phyloP scores from a whole-genome alignment of 768 basidiomycete species.

The Leucocoprinus sp. region DNA sequence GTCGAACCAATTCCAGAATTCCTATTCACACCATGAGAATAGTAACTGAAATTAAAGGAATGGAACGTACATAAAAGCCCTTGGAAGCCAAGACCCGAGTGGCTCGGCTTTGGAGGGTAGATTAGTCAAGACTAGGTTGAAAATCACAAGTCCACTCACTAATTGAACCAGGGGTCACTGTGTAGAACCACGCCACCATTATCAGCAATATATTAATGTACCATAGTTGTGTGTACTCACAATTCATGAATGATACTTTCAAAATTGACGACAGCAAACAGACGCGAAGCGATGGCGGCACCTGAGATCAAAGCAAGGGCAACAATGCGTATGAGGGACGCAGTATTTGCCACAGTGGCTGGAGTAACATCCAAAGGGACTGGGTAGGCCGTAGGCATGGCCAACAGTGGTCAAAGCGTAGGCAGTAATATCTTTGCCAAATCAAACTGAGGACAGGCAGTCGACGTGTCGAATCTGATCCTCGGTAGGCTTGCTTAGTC shows the following conservation, averaged over 20 bases:
- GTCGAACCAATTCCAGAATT: constrained; percentile 99
- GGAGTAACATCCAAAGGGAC: constrained; percentile 65
- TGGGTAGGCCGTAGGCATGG: constrained; percentile 68
- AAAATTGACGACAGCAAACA: constrained; percentile 96
- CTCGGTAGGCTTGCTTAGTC: constrained; percentile 18
- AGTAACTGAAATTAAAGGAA: neutral
- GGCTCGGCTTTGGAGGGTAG: constrained; percentile 59
- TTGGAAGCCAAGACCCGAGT: constrained; percentile 84
- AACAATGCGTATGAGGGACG: constrained; percentile 83
- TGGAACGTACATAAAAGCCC: constrained; percentile 82
- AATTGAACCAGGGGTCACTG: constrained; percentile 99
- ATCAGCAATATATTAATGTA: constrained; percentile 12
- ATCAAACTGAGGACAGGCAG: constrained; percentile 11
- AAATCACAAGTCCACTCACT: constrained; percentile 46
- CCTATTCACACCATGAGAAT: constrained; percentile 37
- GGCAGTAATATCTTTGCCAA: neutral
- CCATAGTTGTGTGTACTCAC: constrained; percentile 38
- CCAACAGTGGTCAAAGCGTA: constrained; percentile 21
- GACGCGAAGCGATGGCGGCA: constrained; percentile 89
- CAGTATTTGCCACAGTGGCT: constrained; percentile 75
- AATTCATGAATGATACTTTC: constrained; percentile 99
- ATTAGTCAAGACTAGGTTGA: constrained; percentile 14
- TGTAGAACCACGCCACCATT: constrained; percentile 2
- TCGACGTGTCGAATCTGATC: constrained; percentile 25
- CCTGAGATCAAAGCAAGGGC: constrained; percentile 87